Evolutionary conservation across 768 basidiomycete genomes (phyloP), one percentile per base, ranked within the genome.

Genomic region (Erythrobasidium yunnanense): DNA sequence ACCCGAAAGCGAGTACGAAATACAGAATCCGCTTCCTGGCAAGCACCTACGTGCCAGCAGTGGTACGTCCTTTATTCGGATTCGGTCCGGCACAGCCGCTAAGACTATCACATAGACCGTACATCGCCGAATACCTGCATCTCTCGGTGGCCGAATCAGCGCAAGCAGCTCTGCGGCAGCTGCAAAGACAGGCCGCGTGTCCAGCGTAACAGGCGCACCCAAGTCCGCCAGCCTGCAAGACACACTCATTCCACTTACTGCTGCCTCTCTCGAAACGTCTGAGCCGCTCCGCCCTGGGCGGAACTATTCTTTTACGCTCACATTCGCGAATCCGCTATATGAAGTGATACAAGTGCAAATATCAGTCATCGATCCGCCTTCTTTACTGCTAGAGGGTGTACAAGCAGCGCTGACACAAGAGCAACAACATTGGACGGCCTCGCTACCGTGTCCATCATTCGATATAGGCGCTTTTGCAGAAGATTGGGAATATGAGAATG

Each of bases 1-100:
- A 99, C 75, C 87, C 92, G 73, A 99, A 99, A 74, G 87, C 90
- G 71, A 90, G 88, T 18, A 86, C 88, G 35, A 84, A 90, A 18
- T 96, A 86, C 81, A 96, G 96, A 78, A 96, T 99, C 77, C 97
- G 97, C 77, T 84, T 97, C 55, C 88, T 93, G 65, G 95, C 93
- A 0, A 84, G 88, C 29, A 93, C 87, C 75, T 97, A 97, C 77
- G 80, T 99, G 17, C 95, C 95, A 0, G 83, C 86, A 1, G 87
- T 97, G 32, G 82, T 90, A 34, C 76, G 81, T 35, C 70, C 68
- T 29, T 68, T 70, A 4, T 79, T 88, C n/a, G n/a, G n/a, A n/a
- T n/a, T n/a, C n/a, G n/a, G n/a, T n/a, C n/a, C n/a, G n/a, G n/a
- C n/a, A n/a, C n/a, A n/a, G n/a, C n/a, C n/a, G n/a, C n/a, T n/a